phyloP scores from a whole-genome alignment of 139 green algal genomes.

The Ettlia oleoabundans region DNA sequence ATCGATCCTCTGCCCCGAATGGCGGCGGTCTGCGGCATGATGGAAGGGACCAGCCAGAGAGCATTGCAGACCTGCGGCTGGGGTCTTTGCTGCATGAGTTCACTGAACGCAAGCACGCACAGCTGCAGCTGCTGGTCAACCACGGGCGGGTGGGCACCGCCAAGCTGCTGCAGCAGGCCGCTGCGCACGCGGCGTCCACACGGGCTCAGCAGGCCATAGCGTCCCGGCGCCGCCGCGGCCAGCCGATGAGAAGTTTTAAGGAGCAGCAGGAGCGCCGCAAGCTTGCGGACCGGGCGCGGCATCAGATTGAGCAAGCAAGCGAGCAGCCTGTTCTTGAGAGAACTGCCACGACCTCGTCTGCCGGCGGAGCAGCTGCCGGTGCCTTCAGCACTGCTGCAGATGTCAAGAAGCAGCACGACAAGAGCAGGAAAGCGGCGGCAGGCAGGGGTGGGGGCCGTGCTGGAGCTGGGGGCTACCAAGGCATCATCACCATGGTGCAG shows the following conservation, averaged over 20 bases:
- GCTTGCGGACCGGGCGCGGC: neutral
- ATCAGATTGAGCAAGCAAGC: neutral
- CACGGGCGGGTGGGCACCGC: neutral
- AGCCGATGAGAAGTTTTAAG: neutral
- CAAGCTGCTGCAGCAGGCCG: neutral
- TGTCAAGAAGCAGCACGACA: neutral
- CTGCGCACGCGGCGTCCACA: neutral
- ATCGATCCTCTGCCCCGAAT: too few species aligned
- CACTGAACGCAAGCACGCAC: conserved; percentile 21
- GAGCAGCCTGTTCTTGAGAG: too few species aligned
- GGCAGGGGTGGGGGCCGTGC: neutral
- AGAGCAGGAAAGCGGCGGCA: neutral
- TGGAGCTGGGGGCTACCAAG: neutral
- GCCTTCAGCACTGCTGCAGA: neutral
- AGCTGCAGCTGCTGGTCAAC: conserved; percentile 10
- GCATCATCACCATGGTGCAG: conserved; percentile 1
- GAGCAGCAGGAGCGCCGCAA: neutral
- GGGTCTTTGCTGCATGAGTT: conserved; percentile 35
- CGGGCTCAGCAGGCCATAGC: neutral
- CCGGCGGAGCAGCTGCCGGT: neutral
- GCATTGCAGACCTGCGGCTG: conserved; percentile 40
- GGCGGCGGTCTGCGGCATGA: neutral
- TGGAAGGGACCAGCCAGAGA: conserved; percentile 2
- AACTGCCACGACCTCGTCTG: too few species aligned
- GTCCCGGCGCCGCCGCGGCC: too few species aligned